A percentile compares a stretch with the other conserved stretches of the same genome.
Conservation (phyloP, 2,329 filamentous ascomycete species). For the Fusarium paranaense region DNA sequence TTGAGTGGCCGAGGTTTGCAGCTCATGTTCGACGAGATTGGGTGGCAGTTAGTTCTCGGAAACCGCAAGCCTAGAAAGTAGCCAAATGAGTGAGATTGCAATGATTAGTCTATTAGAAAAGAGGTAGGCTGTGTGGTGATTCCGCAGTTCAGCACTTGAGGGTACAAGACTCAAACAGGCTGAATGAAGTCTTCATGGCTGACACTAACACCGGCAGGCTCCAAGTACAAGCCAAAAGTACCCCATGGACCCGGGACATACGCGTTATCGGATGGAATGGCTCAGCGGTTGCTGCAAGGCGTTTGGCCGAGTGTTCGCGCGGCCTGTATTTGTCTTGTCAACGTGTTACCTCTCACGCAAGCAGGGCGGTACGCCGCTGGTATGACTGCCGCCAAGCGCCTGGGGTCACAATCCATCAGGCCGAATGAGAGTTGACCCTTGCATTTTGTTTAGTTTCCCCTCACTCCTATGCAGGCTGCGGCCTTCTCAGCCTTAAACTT, state of each 20-base stretch:
- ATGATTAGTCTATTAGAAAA: not conserved
- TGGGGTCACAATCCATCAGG: not conserved
- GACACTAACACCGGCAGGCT: not conserved
- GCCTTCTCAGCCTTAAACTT: not conserved
- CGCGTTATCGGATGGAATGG: not conserved
- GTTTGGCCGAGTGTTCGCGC: not conserved
- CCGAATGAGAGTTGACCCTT: not conserved
- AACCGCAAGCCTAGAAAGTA: not conserved
- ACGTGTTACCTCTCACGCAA: not conserved
- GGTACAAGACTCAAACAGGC: too few species aligned
- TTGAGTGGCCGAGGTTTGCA: not conserved
- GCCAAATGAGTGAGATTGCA: not conserved
- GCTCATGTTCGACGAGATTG: not conserved
- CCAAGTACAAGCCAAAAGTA: not conserved
- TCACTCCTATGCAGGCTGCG: not conserved
- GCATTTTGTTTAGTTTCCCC: too few species aligned
- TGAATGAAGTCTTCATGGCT: not conserved
- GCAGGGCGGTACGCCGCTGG: not conserved
- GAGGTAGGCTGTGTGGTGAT: not conserved
- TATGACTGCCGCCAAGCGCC: not conserved
- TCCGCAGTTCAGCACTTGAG: not conserved
- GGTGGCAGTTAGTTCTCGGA: not conserved
- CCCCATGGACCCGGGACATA: not conserved
- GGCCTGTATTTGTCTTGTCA: not conserved
- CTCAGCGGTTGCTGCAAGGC: not conserved